Evolutionary conservation across 305 asterid genomes (phyloP), one percentile per base, ranked within the genome.

Genomic region (Rubia occidens): DNA sequence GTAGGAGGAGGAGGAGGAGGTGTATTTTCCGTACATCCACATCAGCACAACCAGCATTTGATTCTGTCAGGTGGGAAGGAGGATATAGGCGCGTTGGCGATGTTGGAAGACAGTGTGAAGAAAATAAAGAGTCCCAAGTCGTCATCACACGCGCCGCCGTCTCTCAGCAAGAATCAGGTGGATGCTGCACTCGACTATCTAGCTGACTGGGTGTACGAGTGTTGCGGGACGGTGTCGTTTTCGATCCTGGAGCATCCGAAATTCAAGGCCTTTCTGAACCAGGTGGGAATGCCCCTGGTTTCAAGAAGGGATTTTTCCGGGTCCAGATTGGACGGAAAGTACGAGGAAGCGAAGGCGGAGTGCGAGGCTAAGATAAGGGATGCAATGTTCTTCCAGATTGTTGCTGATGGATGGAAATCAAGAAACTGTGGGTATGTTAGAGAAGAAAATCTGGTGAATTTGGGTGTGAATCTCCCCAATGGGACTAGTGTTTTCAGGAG

Each of bases 321-420:
- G 21, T 68, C 89, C 0, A 75, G 89, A 47, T 69, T 93, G 8
- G 98, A 93, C 76, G 64, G 71, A 4, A 93, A 85, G 72, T 93
- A 82, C 61, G 88, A 85, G 71, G 87, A 84, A 66, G 85, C 84
- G 11, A 90, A 77, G 62, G 87, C 82, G 0, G 87, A 87, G 20
- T 88, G 92, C 0, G 97, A 93, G 68, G 91, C 95, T n/a, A 88
- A 81, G 78, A 90, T 93, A 29, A 83, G 88, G 26, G 98, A 93
- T 45, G 97, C 98, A 18, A 84, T 89, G 96, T 94, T 90, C 87
- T 94, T 94, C 78, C 98, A 94, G 80, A 74, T 94, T 59, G 94
- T 88, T 0, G 81, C 95, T 8, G 92, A 89, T 67, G 96, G 95
- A 6, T 94, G 99, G 98, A 89, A 88, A 69, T 72, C 79, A 0